These are phyloP conservation scores for Escovopsis weberi DNA, from an alignment of 2,329 filamentous ascomycete genomes.

Conservation along the genomic window DNA sequence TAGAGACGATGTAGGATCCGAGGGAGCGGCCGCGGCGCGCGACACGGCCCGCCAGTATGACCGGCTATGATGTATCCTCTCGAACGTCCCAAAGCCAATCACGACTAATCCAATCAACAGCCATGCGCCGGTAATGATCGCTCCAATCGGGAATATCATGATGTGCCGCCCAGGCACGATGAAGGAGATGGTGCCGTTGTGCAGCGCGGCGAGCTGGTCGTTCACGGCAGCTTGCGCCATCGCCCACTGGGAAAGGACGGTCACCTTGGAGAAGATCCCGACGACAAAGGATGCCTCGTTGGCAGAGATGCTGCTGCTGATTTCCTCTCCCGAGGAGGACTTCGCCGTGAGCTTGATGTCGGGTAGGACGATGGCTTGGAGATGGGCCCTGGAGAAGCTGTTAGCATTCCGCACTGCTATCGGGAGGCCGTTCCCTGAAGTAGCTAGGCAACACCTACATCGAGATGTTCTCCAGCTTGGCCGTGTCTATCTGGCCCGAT, in stretches of 20 bases:
- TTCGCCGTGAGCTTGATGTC: slow-evolving; percentile 50
- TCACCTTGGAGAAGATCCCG: slow-evolving; percentile 50
- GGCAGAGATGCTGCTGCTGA: slow-evolving; percentile 51
- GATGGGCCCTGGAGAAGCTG: slow-evolving; percentile 28
- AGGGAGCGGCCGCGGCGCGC: neutral
- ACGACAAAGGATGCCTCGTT: slow-evolving; percentile 59
- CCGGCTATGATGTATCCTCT: slow-evolving; percentile 51
- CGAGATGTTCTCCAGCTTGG: slow-evolving; percentile 41
- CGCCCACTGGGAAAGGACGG: slow-evolving; percentile 35
- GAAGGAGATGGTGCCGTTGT: slow-evolving; percentile 45
- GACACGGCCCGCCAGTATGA: slow-evolving; percentile 34
- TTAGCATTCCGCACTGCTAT: neutral
- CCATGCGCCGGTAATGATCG: slow-evolving; percentile 54
- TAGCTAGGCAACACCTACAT: slow-evolving; percentile 35
- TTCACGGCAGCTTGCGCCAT: slow-evolving; percentile 36
- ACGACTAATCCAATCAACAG: slow-evolving; percentile 38
- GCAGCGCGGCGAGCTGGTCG: slow-evolving; percentile 27
- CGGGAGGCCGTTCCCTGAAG: no score
- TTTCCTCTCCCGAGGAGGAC: slow-evolving; percentile 31
- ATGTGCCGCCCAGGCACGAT: slow-evolving; percentile 54
- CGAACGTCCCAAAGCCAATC: slow-evolving; percentile 50
- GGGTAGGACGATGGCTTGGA: slow-evolving; percentile 53
- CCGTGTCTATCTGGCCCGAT: slow-evolving; percentile 50
- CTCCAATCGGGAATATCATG: slow-evolving; percentile 54
- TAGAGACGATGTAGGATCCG: no score